Base-by-base conservation (phyloP, 169 alveolate species). In the Plasmodium inui region DNA sequence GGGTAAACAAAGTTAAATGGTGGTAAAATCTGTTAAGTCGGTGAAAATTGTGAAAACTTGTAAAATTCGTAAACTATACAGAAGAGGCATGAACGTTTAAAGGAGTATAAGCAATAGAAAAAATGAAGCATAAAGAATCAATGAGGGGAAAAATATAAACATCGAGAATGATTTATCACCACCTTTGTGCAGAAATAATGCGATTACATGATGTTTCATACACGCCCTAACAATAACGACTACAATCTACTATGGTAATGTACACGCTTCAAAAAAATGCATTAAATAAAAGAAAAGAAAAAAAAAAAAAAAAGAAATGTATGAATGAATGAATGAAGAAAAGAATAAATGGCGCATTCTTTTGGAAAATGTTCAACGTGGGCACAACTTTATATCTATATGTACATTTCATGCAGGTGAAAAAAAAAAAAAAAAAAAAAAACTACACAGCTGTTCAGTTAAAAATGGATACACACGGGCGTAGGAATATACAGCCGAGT, bases 381-480 rank as follows among this genome's bases (percentile, higher is more conserved):
- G 76, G 39, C 76, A 67, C 76, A 67, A 26, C 14, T 26, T 26
- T 22, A 67, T 67, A 67, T 67, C 30, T 67, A 67, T 67, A 67
- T 67, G 76, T 67, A 67, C 76, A 67, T 67, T 26, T 67, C 39
- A 67, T 67, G 76, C 37, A 67, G 76, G 76, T 26, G 76, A 67
- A 67, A 67, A 67, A 67, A 67, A 67, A 67, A 57, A 53, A 57
- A 67, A 55, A 55, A 55, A 67, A 67, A 67, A n/a, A 67, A 67
- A 67, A 67, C 39, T 67, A 67, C 39, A 67, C 76, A 67, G 0
- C 76, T 67, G 37, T 8, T 37, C 37, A 22, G 7, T 26, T 22
- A 9, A 67, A 67, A 67, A 67, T 67, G 37, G 37, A 26, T 22
- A 67, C 76, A 19, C 39, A 22, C 55, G 41, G 7, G 26, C 32